Conservation (phyloP, 2,329 filamentous ascomycete genomes). For the Xylaria sp. region DNA sequence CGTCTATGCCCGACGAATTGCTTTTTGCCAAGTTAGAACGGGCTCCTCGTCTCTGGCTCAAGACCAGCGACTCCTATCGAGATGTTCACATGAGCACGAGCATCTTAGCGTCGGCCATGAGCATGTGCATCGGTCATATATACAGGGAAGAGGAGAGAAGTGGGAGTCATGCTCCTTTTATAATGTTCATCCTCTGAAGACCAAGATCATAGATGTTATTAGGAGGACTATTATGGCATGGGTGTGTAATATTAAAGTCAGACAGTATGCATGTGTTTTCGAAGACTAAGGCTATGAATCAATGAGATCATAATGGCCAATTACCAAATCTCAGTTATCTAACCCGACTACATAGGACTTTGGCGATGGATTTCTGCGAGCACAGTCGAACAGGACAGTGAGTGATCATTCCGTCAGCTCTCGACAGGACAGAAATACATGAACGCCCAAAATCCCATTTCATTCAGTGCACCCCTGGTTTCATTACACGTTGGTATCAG, state of each 20-base stretch:
- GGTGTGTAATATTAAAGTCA: conserved; percentile 2
- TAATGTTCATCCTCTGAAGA: neutral
- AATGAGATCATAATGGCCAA: no score
- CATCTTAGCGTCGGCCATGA: no score
- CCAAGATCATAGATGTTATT: neutral
- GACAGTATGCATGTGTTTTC: neutral
- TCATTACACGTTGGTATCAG: conserved; percentile 36
- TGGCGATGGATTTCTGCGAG: no score
- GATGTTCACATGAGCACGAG: neutral
- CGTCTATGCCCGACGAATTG: neutral
- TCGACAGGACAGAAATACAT: conserved; percentile 1
- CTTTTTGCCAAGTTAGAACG: neutral
- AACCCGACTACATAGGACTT: no score
- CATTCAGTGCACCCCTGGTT: conserved; percentile 21
- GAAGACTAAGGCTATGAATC: no score
- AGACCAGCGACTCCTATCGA: neutral
- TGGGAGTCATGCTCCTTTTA: neutral
- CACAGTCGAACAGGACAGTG: neutral
- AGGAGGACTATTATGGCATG: neutral
- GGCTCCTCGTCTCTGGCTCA: neutral
- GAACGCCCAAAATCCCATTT: conserved; percentile 24
- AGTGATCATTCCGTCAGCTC: neutral
- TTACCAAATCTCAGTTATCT: no score
- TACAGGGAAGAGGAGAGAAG: neutral
- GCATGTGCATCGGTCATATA: neutral